phyloP scores from a whole-genome alignment of 441 rosid genomes.

The Jatropha multifida region DNA sequence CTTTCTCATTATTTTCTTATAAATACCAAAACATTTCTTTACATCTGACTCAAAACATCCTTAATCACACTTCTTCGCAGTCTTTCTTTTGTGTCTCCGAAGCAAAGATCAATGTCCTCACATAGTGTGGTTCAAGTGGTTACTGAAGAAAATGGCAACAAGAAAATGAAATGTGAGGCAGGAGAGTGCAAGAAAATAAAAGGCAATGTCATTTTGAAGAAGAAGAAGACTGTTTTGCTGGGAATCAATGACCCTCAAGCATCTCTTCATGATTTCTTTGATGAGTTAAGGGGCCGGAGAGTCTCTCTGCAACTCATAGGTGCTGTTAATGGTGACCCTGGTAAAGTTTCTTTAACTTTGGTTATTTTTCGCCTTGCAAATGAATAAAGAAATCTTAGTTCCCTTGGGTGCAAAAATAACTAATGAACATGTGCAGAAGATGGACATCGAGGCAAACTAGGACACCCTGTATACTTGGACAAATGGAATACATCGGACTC shows the following conservation, averaged over 20 bases:
- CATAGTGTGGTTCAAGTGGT: not conserved
- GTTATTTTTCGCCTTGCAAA: not conserved
- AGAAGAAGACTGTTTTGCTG: not conserved
- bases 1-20: not conserved
- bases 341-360: not conserved
- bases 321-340: slow-evolving; percentile 11
- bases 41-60: not conserved
- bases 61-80: not conserved
- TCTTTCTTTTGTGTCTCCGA: not conserved
- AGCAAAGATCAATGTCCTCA: not conserved
- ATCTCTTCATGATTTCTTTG: slow-evolving; percentile 7
- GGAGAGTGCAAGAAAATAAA: not conserved
- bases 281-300: not conserved
- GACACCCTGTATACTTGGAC: slow-evolving; percentile 11
- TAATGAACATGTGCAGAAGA: not conserved
- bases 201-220: slow-evolving; percentile 11
- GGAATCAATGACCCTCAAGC: not conserved
- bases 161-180: slow-evolving; percentile 10
- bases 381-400: not conserved
- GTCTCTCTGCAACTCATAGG: slow-evolving; percentile 18
- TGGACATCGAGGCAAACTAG: slow-evolving; percentile 11
- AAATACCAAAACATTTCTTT: not conserved
- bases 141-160: slow-evolving; percentile 13
- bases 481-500: not conserved
- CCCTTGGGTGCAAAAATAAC: not conserved